Evolutionary conservation across 2,329 filamentous ascomycete genomes (phyloP).

Genomic region (Emmonsiellopsis sp.): DNA sequence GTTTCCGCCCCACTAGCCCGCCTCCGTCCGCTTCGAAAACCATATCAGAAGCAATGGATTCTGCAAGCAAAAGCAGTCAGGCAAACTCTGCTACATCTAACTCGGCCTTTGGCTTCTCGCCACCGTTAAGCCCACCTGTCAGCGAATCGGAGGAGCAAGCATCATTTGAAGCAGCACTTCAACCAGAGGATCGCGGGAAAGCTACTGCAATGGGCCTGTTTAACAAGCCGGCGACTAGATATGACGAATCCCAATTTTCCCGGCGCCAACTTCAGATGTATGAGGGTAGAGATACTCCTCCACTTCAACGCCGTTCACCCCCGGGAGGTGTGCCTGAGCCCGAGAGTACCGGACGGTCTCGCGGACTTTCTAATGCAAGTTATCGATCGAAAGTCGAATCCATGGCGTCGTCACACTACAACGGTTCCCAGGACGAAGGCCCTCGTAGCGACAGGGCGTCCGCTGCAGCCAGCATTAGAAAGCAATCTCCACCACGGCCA

Average conservation of each 20-base stretch:
- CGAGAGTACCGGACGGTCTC: constrained; percentile 18
- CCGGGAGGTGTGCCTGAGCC: constrained; percentile 5
- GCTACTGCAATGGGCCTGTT: constrained; percentile 65
- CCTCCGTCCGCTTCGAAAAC: constrained; percentile 30
- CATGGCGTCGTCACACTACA: constrained; percentile 30
- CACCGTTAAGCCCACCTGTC: constrained; percentile 58
- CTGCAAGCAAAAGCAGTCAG: constrained; percentile 23
- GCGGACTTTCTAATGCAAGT: constrained; percentile 29
- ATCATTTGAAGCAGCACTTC: constrained; percentile 52
- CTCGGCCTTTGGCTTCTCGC: constrained; percentile 30
- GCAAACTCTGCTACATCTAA: constrained; percentile 22
- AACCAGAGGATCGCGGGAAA: constrained; percentile 70
- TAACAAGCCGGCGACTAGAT: constrained; percentile 64
- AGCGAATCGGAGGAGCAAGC: constrained; percentile 63
- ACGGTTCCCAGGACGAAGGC: constrained; percentile 14
- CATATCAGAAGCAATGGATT: constrained; percentile 29
- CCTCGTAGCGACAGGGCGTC: constrained; percentile 18
- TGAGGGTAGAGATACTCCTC: constrained; percentile 58
- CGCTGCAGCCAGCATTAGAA: constrained; percentile 16
- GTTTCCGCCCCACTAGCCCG: constrained; percentile 31
- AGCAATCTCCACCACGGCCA: constrained; percentile 20
- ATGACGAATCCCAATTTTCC: constrained; percentile 76
- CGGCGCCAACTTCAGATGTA: constrained; percentile 76
- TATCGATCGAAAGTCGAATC: constrained; percentile 29
- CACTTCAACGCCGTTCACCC: constrained; percentile 19